Evolutionary conservation across 306 rosid genomes (phyloP), one percentile per base, ranked within the genome.

Genomic region (Vachellia collinsii): DNA sequence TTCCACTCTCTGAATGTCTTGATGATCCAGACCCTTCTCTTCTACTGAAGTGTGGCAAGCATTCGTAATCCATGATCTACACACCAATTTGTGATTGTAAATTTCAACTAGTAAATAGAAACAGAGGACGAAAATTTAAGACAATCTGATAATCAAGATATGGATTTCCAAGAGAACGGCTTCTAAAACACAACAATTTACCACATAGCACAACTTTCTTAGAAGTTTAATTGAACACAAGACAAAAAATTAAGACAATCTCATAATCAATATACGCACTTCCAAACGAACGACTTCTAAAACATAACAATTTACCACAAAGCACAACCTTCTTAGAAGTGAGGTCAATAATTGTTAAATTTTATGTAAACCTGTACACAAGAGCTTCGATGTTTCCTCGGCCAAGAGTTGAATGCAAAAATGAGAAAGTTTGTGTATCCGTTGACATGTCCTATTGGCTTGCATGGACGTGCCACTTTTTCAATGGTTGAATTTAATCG

Each of bases 1-100:
- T 64, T 74, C 92, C 93, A 67, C 81, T 74, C 20, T 76, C 87
- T 43, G 89, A 82, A 81, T 78, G 83, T 43, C 70, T 86, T 50
- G 99, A 95, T 62, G 98, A 88, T 77, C 94, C 90, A 38, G 98
- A 90, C 70, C 96, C 93, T 81, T 89, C 99, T 68, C 37, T 82
- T 87, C 76, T 85, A 85, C 97, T 93, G 91, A 93, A 94, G 85
- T 91, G 97, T 39, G 99, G 99, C 51, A 95, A 95, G 72, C 95
- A 88, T 36, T 81, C 66, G 79, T 90, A 87, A 78, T 95, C 99
- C 95, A 95, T 95, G 85, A 95, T 88, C 99, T 95, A 77, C 89
- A 91, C 61, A 56, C 78, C 80, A 81, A 81, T 84, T 20, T 37
- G 11, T 68, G 63, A 67, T 78, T n/a, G n/a, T n/a, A n/a, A 56